Conservation (phyloP, 2,329 filamentous ascomycete species). For the Curvularia eragrostidis region DNA sequence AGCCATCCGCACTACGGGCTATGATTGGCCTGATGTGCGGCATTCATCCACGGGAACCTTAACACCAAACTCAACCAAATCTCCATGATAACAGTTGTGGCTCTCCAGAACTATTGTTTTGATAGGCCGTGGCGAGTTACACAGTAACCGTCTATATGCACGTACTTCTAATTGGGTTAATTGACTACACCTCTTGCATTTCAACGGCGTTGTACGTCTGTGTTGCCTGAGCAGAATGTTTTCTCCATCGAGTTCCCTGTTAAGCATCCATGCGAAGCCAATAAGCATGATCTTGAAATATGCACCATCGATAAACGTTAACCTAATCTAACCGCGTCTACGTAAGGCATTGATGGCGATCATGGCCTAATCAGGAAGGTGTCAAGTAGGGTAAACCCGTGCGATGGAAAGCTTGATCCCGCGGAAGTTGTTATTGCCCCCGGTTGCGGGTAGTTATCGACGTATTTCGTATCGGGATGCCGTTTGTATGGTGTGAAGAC, state of each 20-base stretch:
- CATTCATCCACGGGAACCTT: constrained; percentile 17
- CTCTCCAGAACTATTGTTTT: background rate
- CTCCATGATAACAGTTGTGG: constrained; percentile 24
- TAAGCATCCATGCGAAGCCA: constrained; percentile 3
- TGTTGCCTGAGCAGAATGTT: background rate
- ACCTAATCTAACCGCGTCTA: background rate
- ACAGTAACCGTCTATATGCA: constrained; percentile 6
- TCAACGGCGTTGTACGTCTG: background rate
- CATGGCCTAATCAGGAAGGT: constrained; percentile 31
- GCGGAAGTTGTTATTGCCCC: constrained; percentile 17
- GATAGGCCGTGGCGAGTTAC: background rate
- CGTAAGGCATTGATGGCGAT: constrained; percentile 14
- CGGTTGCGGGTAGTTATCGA: constrained; percentile 27
- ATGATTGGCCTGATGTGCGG: constrained; percentile 7
- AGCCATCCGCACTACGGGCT: constrained; percentile 8
- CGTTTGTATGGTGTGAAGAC: constrained; percentile 32
- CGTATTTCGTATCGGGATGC: constrained; percentile 4
- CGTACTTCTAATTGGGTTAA: background rate
- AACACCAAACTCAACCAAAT: constrained; percentile 20
- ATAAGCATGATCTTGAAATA: background rate
- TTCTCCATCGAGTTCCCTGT: background rate
- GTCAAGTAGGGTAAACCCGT: constrained; percentile 3
- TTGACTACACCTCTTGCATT: background rate
- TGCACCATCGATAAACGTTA: constrained; percentile 1
- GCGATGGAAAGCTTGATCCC: constrained; percentile 8